These are phyloP conservation scores for Colletotrichum spaethianum DNA, from an alignment of 2,329 filamentous ascomycete species.

Conservation along the genomic window DNA sequence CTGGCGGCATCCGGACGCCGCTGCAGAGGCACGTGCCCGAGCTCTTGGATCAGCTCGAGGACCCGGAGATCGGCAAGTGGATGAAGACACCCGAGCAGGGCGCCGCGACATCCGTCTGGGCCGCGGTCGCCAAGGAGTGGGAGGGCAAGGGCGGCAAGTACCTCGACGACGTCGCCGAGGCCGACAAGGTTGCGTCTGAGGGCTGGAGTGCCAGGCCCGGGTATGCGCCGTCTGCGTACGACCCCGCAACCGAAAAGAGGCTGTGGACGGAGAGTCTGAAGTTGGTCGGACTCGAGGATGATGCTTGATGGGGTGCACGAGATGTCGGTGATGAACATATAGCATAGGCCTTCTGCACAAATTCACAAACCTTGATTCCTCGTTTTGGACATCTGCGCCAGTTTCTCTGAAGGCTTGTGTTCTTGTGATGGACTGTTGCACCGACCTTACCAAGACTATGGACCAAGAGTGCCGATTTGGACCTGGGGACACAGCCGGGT, in stretches of 20 bases:
- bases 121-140: constrained; percentile 57
- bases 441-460: too few species aligned
- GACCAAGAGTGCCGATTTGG: too few species aligned
- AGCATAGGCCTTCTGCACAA: too few species aligned
- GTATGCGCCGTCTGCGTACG: constrained; percentile 44
- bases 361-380: background rate
- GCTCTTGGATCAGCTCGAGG: background rate
- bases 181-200: constrained; percentile 27
- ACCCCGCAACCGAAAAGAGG: constrained; percentile 28
- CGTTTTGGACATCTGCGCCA: too few species aligned
- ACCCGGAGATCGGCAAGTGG: constrained; percentile 12
- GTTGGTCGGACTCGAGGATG: constrained; percentile 37
- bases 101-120: constrained; percentile 63
- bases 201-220: constrained; percentile 22
- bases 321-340: background rate
- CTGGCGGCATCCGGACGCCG: constrained; percentile 37
- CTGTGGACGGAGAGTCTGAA: constrained; percentile 37
- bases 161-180: constrained; percentile 58
- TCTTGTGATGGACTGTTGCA: background rate
- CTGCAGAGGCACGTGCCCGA: constrained; percentile 19
- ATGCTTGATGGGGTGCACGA: constrained; percentile 13
- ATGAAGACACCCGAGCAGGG: constrained; percentile 53
- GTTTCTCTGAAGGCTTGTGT: background rate
- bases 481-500: too few species aligned
- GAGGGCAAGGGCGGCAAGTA: constrained; percentile 64